Percentiles rank a stretch among this genome's conserved stretches.
Evolutionary conservation across 768 basidiomycete genomes (phyloP).

Genomic region (Mycena latifolia): DNA sequence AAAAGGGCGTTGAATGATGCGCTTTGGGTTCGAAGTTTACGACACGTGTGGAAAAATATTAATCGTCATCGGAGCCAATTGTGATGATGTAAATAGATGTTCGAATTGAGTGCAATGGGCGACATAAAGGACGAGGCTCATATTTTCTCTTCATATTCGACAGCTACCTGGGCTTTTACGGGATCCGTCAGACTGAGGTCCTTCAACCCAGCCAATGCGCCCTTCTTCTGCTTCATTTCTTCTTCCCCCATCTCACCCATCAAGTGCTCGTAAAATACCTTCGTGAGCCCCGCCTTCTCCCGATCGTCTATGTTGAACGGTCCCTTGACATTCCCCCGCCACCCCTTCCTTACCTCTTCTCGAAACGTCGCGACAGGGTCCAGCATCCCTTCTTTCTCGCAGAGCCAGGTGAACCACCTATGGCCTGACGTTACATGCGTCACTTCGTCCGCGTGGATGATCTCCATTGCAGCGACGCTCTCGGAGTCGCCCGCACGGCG

Average conservation of each 20-base stretch:
- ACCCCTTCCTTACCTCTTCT: slow-evolving; percentile 75
- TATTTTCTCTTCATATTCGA: slow-evolving; percentile 25
- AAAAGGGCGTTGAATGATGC: too few species aligned
- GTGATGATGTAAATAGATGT: too few species aligned
- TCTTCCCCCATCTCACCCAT: slow-evolving; percentile 66
- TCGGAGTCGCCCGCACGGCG: slow-evolving; percentile 73
- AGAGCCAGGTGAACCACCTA: slow-evolving; percentile 87
- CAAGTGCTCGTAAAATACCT: slow-evolving; percentile 79
- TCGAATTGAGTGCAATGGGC: too few species aligned
- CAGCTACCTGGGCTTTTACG: slow-evolving; percentile 16
- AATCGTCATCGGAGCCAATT: too few species aligned
- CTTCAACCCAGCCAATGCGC: slow-evolving; percentile 17
- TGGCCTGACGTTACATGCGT: slow-evolving; percentile 87
- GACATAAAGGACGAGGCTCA: too few species aligned
- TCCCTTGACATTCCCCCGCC: slow-evolving; percentile 80
- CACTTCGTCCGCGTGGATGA: slow-evolving; percentile 86
- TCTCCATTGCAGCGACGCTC: slow-evolving; percentile 75
- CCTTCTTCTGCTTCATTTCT: slow-evolving; percentile 30
- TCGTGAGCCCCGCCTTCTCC: slow-evolving; percentile 78
- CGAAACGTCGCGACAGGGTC: slow-evolving; percentile 79
- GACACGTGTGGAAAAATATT: too few species aligned
- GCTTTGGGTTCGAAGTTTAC: too few species aligned
- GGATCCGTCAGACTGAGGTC: slow-evolving; percentile 23
- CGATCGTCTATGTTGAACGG: slow-evolving; percentile 86
- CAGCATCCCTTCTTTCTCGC: slow-evolving; percentile 57